Conservation (phyloP, 2,329 filamentous ascomycete genomes). For the Diplodia seriata region DNA sequence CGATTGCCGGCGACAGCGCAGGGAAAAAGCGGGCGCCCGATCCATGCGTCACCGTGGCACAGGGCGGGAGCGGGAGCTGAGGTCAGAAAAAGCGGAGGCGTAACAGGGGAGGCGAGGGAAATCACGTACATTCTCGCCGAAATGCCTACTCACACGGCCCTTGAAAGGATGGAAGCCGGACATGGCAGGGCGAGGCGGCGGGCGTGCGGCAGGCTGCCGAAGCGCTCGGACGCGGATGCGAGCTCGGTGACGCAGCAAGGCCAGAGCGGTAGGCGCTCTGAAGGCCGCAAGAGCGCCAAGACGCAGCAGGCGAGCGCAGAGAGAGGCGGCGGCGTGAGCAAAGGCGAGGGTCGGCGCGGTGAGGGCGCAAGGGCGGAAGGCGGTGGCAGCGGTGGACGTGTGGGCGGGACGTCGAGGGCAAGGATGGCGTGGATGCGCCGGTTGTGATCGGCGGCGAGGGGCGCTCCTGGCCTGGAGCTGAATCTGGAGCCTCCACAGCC, state of each 20-base stretch:
- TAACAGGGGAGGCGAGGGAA: conserved; percentile 33
- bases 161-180: conserved; percentile 59
- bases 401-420: conserved; percentile 15
- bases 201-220: background rate
- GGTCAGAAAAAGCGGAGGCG: conserved; percentile 33
- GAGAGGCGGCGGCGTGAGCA: background rate
- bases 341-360: background rate
- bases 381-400: conserved; percentile 15
- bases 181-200: conserved; percentile 25
- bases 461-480: background rate
- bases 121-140: conserved; percentile 56
- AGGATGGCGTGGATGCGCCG: conserved; percentile 26
- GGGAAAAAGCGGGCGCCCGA: conserved; percentile 5
- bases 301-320: background rate
- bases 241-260: background rate
- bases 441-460: conserved; percentile 28
- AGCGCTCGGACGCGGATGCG: conserved; percentile 17
- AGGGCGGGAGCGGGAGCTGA: conserved; percentile 12
- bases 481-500: background rate
- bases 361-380: conserved; percentile 9
- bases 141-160: conserved; percentile 59
- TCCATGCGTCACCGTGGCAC: conserved; percentile 7
- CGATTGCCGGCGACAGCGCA: background rate
- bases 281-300: background rate
- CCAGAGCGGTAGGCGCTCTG: background rate